These are phyloP conservation scores for Thoreauomyces humboldtii DNA, from an alignment of 192 early-diverging fungal genomes.

Conservation along the genomic window DNA sequence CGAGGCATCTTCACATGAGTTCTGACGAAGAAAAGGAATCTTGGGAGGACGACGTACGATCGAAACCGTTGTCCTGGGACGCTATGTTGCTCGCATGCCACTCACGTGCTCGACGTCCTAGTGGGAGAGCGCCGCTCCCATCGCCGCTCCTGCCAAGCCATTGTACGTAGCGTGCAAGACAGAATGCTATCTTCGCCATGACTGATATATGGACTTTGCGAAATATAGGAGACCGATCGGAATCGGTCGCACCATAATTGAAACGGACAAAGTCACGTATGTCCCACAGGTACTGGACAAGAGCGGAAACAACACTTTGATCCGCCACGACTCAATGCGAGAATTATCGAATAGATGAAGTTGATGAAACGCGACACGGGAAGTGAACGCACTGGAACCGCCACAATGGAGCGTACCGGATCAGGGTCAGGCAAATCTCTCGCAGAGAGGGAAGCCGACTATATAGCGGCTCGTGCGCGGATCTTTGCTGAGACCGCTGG, in stretches of 20 bases:
- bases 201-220: not conserved
- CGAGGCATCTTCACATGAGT: too few species aligned
- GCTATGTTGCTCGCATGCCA: not conserved
- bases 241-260: not conserved
- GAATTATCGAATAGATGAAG: too few species aligned
- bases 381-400: not conserved
- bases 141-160: not conserved
- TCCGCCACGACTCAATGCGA: too few species aligned
- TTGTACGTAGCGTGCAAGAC: not conserved
- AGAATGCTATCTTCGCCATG: not conserved
- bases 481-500: conserved; percentile 23
- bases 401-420: conserved; percentile 3
- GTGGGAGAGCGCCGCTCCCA: not conserved
- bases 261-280: conserved; percentile 4
- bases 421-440: conserved; percentile 18
- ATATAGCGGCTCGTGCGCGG: conserved; percentile 19
- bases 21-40: not conserved
- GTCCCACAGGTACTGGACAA: not conserved
- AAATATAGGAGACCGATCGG: not conserved
- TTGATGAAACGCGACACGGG: conserved; percentile 18
- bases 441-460: conserved; percentile 24
- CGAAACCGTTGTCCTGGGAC: not conserved
- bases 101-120: not conserved
- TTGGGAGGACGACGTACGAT: conserved; percentile 5
- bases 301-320: too few species aligned